phyloP scores from a whole-genome alignment of 768 basidiomycete genomes.

The Kockovaella imperatae region DNA sequence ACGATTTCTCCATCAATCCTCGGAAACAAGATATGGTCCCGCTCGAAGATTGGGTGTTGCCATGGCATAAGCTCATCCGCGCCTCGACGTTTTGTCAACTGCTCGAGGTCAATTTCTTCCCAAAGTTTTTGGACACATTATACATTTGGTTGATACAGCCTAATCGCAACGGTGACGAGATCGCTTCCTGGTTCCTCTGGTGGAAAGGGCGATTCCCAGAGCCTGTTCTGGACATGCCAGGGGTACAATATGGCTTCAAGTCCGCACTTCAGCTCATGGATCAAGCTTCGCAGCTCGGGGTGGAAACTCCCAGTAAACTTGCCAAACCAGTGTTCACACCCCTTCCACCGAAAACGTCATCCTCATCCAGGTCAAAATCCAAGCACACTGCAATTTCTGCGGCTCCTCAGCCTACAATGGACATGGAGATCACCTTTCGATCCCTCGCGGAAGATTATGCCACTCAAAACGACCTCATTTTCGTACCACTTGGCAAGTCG shows the following conservation, averaged over 20 bases:
- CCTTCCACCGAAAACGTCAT: conserved; percentile 40
- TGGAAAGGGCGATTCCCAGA: conserved; percentile 80
- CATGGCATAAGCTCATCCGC: conserved; percentile 68
- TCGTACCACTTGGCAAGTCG: conserved; percentile 76
- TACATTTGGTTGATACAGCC: conserved; percentile 91
- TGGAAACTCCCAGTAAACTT: conserved; percentile 53
- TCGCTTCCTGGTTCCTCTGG: conserved; percentile 74
- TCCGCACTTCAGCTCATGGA: conserved; percentile 89
- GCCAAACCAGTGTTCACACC: conserved; percentile 57
- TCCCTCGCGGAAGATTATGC: conserved; percentile 87
- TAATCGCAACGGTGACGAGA: conserved; percentile 78
- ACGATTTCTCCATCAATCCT: conserved; percentile 79
- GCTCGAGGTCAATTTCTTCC: conserved; percentile 87
- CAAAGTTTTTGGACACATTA: conserved; percentile 88
- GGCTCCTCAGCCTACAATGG: neutral
- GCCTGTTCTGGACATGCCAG: conserved; percentile 57
- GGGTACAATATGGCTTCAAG: conserved; percentile 71
- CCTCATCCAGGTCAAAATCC: conserved; percentile 18
- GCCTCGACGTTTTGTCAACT: conserved; percentile 71
- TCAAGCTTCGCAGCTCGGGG: conserved; percentile 77
- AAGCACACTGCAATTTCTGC: neutral
- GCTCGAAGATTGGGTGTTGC: conserved; percentile 59
- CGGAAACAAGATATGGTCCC: conserved; percentile 80
- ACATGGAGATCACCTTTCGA: conserved; percentile 75
- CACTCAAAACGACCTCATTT: conserved; percentile 73